Evolutionary conservation across 1,284 basidiomycete genomes (phyloP).

Genomic region (Mycena sp.): DNA sequence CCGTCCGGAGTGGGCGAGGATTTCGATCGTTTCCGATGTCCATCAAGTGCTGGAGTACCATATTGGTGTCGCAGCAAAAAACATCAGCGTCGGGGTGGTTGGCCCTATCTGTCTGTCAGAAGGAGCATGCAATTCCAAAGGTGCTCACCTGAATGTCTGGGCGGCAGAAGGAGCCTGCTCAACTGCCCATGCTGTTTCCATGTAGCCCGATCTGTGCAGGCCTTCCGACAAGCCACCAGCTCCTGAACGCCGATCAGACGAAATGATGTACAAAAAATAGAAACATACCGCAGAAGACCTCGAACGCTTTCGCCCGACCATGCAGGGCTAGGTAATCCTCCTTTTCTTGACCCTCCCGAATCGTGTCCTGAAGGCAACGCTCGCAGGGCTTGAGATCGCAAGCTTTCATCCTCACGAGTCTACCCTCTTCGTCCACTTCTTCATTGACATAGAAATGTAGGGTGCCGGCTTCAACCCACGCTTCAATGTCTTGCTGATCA

Average conservation of each 20-base stretch:
- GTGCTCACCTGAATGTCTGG: constrained; percentile 18
- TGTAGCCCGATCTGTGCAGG: background rate
- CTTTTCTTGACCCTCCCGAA: too few species aligned
- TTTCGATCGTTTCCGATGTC: background rate
- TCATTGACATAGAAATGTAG: too few species aligned
- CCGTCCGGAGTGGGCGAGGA: background rate
- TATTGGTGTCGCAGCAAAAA: constrained; percentile 14
- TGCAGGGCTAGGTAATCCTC: too few species aligned
- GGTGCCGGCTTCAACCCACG: too few species aligned
- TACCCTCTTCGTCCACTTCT: too few species aligned
- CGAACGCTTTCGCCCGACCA: background rate
- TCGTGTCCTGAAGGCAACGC: too few species aligned
- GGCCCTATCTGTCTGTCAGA: background rate
- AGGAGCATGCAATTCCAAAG: background rate
- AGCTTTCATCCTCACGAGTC: too few species aligned
- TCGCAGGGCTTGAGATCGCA: too few species aligned
- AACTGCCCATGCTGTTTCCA: constrained; percentile 16
- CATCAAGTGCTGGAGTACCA: background rate
- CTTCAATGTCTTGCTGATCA: too few species aligned
- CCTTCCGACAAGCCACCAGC: constrained; percentile 25
- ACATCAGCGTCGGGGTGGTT: constrained; percentile 21
- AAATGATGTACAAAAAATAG: background rate
- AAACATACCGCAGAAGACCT: constrained; percentile 16
- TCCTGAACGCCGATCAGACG: background rate
- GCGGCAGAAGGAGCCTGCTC: constrained; percentile 15